Percentiles rank a stretch among this genome's conserved stretches.
phyloP scores from a whole-genome alignment of 2,329 filamentous ascomycete genomes.

The Colletotrichum eleusines region DNA sequence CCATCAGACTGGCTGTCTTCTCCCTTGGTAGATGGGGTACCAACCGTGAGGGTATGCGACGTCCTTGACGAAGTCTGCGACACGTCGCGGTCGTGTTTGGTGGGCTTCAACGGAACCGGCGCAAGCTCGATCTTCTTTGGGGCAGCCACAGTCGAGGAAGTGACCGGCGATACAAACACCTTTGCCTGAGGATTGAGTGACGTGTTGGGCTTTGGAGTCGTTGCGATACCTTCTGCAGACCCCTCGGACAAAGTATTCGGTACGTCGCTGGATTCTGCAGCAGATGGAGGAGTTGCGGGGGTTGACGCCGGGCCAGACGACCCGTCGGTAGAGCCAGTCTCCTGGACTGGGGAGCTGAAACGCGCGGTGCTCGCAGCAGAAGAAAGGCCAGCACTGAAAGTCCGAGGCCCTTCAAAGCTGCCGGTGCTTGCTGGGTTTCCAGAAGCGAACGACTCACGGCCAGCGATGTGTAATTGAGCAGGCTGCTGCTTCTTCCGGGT shows the following conservation, averaged over 20 bases:
- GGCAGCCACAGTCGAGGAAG: neutral
- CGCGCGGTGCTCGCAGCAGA: slow-evolving; percentile 14
- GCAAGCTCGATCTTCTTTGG: slow-evolving; percentile 21
- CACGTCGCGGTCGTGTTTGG: slow-evolving; percentile 8
- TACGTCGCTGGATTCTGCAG: neutral
- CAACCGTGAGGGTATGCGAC: slow-evolving; percentile 29
- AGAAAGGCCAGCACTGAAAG: neutral
- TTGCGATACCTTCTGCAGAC: neutral
- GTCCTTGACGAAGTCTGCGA: slow-evolving; percentile 20
- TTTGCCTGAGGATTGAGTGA: slow-evolving; percentile 29
- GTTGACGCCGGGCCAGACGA: slow-evolving; percentile 15
- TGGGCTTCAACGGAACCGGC: slow-evolving; percentile 25
- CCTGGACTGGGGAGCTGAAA: slow-evolving; percentile 23
- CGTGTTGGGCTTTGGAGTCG: neutral
- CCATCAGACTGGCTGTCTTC: neutral
- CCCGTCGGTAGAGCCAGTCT: slow-evolving; percentile 10
- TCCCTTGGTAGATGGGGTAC: slow-evolving; percentile 10
- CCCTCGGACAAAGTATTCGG: neutral
- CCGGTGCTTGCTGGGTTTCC: neutral
- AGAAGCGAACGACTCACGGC: neutral
- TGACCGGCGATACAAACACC: slow-evolving; percentile 21
- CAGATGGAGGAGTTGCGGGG: slow-evolving; percentile 21
- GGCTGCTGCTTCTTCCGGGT: slow-evolving; percentile 46
- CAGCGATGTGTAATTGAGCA: neutral
- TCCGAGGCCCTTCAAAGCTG: neutral